Conservation (phyloP, 495 filamentous ascomycete genomes). For the Cudoniella acicularis region DNA sequence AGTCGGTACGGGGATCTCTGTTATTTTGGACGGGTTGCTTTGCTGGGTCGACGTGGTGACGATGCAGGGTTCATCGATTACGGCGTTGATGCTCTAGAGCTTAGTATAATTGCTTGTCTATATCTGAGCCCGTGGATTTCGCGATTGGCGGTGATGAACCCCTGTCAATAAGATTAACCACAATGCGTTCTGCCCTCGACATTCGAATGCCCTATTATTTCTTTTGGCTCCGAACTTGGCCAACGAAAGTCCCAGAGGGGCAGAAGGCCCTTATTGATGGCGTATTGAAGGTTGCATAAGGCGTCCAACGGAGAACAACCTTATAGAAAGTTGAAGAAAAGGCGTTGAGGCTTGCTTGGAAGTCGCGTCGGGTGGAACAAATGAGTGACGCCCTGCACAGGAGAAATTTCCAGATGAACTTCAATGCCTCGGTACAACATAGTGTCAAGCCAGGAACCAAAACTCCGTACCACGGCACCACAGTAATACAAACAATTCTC, state of each 20-base stretch:
- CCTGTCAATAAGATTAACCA: constrained; percentile 13
- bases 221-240: not conserved
- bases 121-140: constrained; percentile 15
- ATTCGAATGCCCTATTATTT: too few relatives aligned
- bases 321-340: not conserved
- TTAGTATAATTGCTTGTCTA: constrained; percentile 16
- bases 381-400: not conserved
- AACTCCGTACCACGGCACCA: not conserved
- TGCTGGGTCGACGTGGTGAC: constrained; percentile 18
- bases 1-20: not conserved
- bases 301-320: not conserved
- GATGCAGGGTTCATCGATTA: constrained; percentile 11
- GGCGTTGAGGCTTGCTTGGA: not conserved
- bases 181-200: constrained; percentile 5
- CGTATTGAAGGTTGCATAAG: not conserved
- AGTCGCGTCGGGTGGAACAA: not conserved
- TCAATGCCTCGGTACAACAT: too few relatives aligned
- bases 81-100: constrained; percentile 7
- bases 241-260: not conserved
- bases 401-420: not conserved
- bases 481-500: not conserved
- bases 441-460: too few relatives aligned
- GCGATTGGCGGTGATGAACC: constrained; percentile 21
- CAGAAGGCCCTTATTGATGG: not conserved
- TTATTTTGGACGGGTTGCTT: too few relatives aligned